These are phyloP conservation scores for Termitomyces eurrhizus DNA, from an alignment of 768 basidiomycete genomes.

Conservation along the genomic window DNA sequence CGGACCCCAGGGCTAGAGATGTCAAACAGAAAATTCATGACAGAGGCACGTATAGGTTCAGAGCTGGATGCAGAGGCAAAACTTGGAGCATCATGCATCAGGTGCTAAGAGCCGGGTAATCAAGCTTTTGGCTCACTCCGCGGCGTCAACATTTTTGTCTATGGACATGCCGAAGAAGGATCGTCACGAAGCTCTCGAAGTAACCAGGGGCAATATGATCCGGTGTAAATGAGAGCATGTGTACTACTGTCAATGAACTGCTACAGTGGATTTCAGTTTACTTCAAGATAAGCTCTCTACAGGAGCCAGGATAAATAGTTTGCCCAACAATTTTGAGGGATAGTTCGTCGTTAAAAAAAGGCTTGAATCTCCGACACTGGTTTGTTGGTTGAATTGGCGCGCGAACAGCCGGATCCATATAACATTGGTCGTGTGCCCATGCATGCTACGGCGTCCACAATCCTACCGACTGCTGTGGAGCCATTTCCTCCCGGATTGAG, in stretches of 20 bases:
- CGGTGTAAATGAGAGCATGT: background rate
- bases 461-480: no score
- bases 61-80: background rate
- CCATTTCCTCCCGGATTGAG: no score
- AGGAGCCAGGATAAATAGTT: background rate
- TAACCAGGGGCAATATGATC: background rate
- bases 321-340: background rate
- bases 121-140: background rate
- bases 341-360: background rate
- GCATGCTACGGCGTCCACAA: no score
- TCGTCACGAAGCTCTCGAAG: background rate
- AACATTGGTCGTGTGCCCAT: no score
- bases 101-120: background rate
- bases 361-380: background rate
- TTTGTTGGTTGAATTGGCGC: background rate
- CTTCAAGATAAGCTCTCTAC: background rate
- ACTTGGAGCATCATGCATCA: conserved; percentile 1
- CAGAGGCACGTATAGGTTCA: background rate
- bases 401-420: no score
- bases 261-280: background rate
- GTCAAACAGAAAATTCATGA: background rate
- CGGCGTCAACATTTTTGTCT: background rate
- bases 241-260: background rate
- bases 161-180: background rate
- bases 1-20: background rate